A percentile compares a stretch with the other conserved stretches of the same genome.
These are phyloP conservation scores for Trichoderma asperellum DNA, from an alignment of 2,329 filamentous ascomycete genomes.

Conservation along the genomic window DNA sequence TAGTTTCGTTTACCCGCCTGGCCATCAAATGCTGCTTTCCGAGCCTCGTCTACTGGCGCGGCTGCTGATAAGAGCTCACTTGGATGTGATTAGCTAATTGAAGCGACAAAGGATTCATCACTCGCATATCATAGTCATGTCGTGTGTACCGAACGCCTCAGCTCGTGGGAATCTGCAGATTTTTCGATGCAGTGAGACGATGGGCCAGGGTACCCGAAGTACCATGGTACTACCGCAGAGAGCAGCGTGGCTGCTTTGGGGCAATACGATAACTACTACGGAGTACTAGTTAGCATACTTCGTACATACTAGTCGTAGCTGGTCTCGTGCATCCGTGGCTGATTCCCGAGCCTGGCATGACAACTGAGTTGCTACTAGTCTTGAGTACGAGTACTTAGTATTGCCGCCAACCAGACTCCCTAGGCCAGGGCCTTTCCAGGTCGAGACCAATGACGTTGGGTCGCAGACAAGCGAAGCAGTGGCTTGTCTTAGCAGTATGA, in stretches of 20 bases:
- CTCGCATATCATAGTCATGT: not conserved
- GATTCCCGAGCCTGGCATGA: constrained; percentile 9
- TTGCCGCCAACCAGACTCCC: constrained; percentile 2
- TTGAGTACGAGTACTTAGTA: not conserved
- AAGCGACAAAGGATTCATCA: constrained; percentile 4
- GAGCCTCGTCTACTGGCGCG: not conserved
- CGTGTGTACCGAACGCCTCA: not conserved
- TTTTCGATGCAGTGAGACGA: constrained; percentile 1
- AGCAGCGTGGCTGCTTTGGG: not conserved
- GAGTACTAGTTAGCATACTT: not conserved
- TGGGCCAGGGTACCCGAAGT: not conserved
- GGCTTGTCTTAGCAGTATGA: constrained; percentile 24
- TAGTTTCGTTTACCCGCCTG: constrained; percentile 8
- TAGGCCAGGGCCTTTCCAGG: constrained; percentile 16
- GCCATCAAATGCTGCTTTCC: not conserved
- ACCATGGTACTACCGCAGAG: not conserved
- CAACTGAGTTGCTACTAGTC: not conserved
- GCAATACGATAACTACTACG: constrained; percentile 1
- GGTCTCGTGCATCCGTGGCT: constrained; percentile 16
- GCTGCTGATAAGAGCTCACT: constrained; percentile 13
- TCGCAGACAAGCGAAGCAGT: constrained; percentile 16
- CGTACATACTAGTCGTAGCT: not conserved
- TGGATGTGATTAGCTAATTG: constrained; percentile 6
- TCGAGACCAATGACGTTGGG: constrained; percentile 26
- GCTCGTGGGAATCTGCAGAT: constrained; percentile 10